phyloP scores from a whole-genome alignment of 2,329 filamentous ascomycete species.

The Pyricularia grisea region DNA sequence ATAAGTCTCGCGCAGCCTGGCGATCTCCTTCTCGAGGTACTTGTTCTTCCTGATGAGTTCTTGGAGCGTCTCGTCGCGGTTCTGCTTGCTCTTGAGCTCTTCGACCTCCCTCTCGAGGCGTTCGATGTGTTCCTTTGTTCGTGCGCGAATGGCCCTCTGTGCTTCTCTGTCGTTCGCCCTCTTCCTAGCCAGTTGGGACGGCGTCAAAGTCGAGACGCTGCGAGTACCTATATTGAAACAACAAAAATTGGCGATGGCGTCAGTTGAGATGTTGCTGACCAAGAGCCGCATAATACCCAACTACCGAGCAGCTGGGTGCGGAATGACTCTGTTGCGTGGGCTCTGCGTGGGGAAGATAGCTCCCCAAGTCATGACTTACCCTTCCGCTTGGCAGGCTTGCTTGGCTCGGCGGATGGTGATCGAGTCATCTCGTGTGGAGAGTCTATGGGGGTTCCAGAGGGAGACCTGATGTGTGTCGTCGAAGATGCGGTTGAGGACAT shows the following conservation, averaged over 20 bases:
- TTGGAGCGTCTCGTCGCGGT: constrained; percentile 40
- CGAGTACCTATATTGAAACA: constrained; percentile 41
- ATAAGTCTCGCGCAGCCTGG: constrained; percentile 33
- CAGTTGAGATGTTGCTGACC: background rate
- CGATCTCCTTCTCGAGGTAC: constrained; percentile 43
- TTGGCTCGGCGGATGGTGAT: constrained; percentile 32
- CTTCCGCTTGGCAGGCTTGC: constrained; percentile 35
- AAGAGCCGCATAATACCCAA: background rate
- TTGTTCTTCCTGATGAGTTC: constrained; percentile 42
- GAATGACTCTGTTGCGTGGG: background rate
- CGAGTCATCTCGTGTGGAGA: constrained; percentile 23
- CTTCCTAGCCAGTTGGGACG: constrained; percentile 82
- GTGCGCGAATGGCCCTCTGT: constrained; percentile 75
- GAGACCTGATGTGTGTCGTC: constrained; percentile 9
- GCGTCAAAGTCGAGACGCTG: constrained; percentile 78
- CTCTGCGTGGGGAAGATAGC: constrained; percentile 2
- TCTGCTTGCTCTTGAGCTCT: constrained; percentile 49
- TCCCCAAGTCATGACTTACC: constrained; percentile 21
- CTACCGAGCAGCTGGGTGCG: background rate
- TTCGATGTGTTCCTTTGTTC: constrained; percentile 82
- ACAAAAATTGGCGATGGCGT: constrained; percentile 6
- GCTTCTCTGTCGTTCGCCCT: constrained; percentile 86
- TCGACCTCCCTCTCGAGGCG: constrained; percentile 64
- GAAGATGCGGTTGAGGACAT: constrained; percentile 11
- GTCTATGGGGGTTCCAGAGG: constrained; percentile 11